phyloP scores from a whole-genome alignment of 345 rosid species.

The Moricandia moricandioides region DNA sequence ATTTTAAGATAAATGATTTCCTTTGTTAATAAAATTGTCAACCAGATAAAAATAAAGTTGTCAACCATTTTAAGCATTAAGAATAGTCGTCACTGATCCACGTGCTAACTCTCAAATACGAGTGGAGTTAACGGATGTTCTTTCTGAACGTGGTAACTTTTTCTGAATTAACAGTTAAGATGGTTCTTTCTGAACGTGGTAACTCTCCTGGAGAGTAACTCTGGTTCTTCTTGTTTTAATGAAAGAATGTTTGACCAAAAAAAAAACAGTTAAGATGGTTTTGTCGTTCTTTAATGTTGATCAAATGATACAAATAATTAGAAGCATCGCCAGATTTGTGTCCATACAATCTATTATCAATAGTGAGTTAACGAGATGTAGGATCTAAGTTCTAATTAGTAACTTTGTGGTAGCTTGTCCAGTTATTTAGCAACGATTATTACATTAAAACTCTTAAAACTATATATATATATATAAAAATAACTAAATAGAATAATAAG shows the following conservation, averaged over 20 bases:
- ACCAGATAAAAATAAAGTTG: constrained; percentile 11
- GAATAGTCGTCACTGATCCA: constrained; percentile 4
- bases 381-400: background rate
- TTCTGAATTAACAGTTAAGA: background rate
- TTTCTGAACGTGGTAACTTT: background rate
- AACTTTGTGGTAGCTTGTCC: background rate
- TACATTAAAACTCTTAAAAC: background rate
- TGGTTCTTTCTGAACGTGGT: too few species aligned
- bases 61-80: constrained; percentile 22
- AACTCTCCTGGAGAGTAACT: too few species aligned
- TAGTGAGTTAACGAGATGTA: background rate
- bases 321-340: background rate
- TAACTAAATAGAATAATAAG: background rate
- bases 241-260: too few species aligned
- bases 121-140: background rate
- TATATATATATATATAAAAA: background rate
- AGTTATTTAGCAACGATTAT: background rate
- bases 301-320: background rate
- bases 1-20: constrained; percentile 9
- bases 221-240: too few species aligned
- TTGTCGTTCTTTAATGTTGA: background rate
- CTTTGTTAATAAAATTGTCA: constrained; percentile 11
- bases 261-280: too few species aligned
- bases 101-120: background rate
- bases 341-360: background rate